Conservation (phyloP, 2,329 filamentous ascomycete species). For the Neopestalotiopsis rosae region DNA sequence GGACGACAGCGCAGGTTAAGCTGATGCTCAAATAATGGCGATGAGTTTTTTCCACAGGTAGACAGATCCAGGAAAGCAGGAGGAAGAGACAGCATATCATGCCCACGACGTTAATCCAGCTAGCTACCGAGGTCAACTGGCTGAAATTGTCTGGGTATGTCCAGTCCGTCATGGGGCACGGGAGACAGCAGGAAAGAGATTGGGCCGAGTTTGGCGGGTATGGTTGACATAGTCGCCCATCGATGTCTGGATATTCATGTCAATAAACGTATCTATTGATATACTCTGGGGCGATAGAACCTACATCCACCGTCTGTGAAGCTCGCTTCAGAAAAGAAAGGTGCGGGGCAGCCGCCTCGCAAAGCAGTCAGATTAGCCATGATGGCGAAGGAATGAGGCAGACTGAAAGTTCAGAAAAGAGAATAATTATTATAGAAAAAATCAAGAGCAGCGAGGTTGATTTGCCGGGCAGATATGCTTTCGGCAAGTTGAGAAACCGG, state of each 20-base stretch:
- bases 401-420: neutral
- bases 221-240: slow-evolving; percentile 60
- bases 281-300: slow-evolving; percentile 23
- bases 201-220: slow-evolving; percentile 43
- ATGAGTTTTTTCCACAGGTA: slow-evolving; percentile 88
- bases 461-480: neutral
- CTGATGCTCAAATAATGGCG: slow-evolving; percentile 94
- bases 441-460: neutral
- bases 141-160: slow-evolving; percentile 65
- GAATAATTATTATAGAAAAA: neutral
- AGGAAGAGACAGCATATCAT: slow-evolving; percentile 77
- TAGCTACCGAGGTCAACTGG: slow-evolving; percentile 68
- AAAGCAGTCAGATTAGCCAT: slow-evolving; percentile 14
- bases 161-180: slow-evolving; percentile 88
- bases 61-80: slow-evolving; percentile 76
- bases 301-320: slow-evolving; percentile 50
- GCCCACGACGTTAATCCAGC: slow-evolving; percentile 81
- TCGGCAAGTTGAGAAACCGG: neutral
- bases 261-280: slow-evolving; percentile 25
- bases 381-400: slow-evolving; percentile 18
- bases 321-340: slow-evolving; percentile 69
- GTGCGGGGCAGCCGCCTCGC: slow-evolving; percentile 60
- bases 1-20: slow-evolving; percentile 73
- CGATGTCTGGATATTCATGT: slow-evolving; percentile 45
- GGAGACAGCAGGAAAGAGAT: slow-evolving; percentile 77